Conservation (phyloP, 2,329 filamentous ascomycete genomes). For the Arachnopeziza araneosa region DNA sequence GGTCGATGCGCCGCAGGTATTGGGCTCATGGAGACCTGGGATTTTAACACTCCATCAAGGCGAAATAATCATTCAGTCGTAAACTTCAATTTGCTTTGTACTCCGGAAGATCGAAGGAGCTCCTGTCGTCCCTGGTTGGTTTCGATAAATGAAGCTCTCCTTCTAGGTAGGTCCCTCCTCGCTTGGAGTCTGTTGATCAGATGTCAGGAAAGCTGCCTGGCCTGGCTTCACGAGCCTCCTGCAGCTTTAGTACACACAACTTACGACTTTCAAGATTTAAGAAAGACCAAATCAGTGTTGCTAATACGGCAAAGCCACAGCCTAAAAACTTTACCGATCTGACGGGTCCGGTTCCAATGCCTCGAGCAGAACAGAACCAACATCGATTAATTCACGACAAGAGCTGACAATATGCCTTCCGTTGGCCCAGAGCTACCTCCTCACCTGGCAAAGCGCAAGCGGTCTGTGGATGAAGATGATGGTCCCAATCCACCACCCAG, state of each 20-base stretch:
- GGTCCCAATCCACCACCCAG: constrained; percentile 37
- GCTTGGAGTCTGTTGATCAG: constrained; percentile 14
- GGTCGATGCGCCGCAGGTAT: constrained; percentile 25
- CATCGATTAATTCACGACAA: constrained; percentile 5
- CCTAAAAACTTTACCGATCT: not conserved
- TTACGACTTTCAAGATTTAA: not conserved
- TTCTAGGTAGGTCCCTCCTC: not conserved
- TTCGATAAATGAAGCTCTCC: constrained; percentile 5
- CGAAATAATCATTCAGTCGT: not conserved
- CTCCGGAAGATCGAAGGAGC: constrained; percentile 1
- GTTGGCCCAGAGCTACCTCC: constrained; percentile 65
- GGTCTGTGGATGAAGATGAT: constrained; percentile 40
- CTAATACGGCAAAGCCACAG: not conserved
- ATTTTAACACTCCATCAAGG: constrained; percentile 19
- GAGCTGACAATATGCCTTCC: constrained; percentile 23
- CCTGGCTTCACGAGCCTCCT: not conserved
- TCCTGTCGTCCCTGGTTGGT: constrained; percentile 4
- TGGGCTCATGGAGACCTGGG: constrained; percentile 16
- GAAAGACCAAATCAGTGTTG: not conserved
- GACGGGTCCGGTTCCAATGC: not conserved
- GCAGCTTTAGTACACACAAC: not conserved
- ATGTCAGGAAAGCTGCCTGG: constrained; percentile 6
- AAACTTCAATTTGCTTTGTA: not conserved
- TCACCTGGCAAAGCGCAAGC: constrained; percentile 59
- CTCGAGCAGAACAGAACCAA: not conserved